A percentile compares a stretch with the other conserved stretches of the same genome.
These are phyloP conservation scores for Ilyonectria mors-panacis DNA, from an alignment of 2,329 filamentous ascomycete species.

Conservation along the genomic window DNA sequence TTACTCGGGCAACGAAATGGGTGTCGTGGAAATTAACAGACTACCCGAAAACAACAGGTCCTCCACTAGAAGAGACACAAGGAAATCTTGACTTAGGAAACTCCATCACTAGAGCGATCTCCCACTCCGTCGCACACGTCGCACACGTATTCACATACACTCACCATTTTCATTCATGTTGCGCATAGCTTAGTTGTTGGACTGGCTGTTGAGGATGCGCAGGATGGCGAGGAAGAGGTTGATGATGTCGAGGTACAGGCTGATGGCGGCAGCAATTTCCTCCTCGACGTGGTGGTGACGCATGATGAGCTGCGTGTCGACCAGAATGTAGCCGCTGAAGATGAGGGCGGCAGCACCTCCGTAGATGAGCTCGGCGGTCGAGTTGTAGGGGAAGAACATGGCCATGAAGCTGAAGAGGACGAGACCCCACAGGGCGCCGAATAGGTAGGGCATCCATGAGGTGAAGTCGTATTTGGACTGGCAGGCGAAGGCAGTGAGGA, in stretches of 20 bases:
- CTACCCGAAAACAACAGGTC: constrained; percentile 13
- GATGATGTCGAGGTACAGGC: constrained; percentile 94
- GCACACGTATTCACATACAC: background rate
- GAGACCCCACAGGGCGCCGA: constrained; percentile 90
- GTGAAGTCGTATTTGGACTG: constrained; percentile 99
- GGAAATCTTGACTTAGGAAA: constrained; percentile 12
- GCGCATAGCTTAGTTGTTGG: constrained; percentile 79
- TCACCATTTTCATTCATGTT: background rate
- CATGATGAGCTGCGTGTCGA: constrained; percentile 96
- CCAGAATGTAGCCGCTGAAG: constrained; percentile 94
- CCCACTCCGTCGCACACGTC: background rate
- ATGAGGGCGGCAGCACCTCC: constrained; percentile 86
- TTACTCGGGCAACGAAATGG: background rate
- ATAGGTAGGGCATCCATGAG: constrained; percentile 95
- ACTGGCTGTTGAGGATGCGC: constrained; percentile 95
- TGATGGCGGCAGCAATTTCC: constrained; percentile 96
- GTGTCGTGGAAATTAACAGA: constrained; percentile 25
- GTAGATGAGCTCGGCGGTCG: constrained; percentile 87
- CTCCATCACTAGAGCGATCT: background rate
- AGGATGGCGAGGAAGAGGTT: constrained; percentile 98
- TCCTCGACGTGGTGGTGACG: constrained; percentile 97
- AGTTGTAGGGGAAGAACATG: constrained; percentile 88
- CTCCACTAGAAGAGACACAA: constrained; percentile 14
- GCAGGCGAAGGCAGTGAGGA: constrained; percentile 90
- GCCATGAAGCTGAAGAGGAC: constrained; percentile 95